Base-by-base conservation (phyloP, 768 basidiomycete species). In the Lentinula raphanica region DNA sequence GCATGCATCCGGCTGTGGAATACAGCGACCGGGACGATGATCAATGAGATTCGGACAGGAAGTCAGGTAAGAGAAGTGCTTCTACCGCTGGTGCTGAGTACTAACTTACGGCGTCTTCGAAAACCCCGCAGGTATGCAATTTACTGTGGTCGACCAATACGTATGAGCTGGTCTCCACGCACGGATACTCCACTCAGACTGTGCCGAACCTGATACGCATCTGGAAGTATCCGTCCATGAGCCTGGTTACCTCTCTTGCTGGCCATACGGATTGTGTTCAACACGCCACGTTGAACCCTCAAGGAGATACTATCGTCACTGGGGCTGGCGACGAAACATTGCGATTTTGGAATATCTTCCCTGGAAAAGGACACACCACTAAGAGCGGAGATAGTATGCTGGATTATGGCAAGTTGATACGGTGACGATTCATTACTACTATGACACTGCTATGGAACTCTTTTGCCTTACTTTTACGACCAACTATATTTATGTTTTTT, bases 1-100 rank as follows among this genome's bases (percentile, higher is more conserved):
- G 87, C 85, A 69, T 88, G 86, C 64, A 85, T 90, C 49, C 75
- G 87, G 38, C 89, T 88, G 64, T 90, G 89, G 89, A 90, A 90
- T 66, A 84, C 82, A 23, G 70, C 78, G 44, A 85, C 79, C 15
- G 89, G 88, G 15, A 78, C 73, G 13, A 72, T 87, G 74, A 70
- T 88, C 50, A 78, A 75, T 56, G 83, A 87, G 60, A 72, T 85
- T 55, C 86, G 90, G 65, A 90, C 88, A 1, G 88, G 88, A 5
- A 86, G 85, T 53, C 88, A 90, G 76, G 88, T 88, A 59, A 38
- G 32, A 58, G 81, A 65, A 54, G 40, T 25, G 28, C 31, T 25
- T 19, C 21, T n/a, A 12, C 27, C 42, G 5, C 54, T n/a, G 2
- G 5, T 39, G 9, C 0, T 1, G 28, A 5, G 55, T 5, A 27